Evolutionary conservation across 306 rosid genomes (phyloP).

Genomic region (Sphenostylis stenocarpa): DNA sequence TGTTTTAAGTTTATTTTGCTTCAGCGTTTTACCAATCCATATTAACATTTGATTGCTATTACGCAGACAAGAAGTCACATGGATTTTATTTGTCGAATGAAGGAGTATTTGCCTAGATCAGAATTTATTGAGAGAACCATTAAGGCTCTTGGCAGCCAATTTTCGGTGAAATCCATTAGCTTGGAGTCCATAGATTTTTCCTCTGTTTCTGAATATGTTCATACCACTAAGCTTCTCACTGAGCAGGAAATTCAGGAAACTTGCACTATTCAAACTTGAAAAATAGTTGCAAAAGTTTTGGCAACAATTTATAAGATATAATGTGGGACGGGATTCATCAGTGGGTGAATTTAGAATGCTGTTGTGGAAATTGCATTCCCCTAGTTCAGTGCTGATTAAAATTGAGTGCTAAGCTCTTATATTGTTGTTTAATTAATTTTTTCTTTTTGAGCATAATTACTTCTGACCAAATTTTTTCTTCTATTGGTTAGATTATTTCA

Average conservation of each 20-base stretch:
- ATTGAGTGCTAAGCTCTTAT: neutral
- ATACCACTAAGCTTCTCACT: constrained; percentile 57
- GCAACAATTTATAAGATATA: neutral
- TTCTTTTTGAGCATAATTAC: neutral
- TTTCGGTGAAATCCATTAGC: constrained; percentile 39
- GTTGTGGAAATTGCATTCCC: neutral
- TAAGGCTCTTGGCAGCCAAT: constrained; percentile 49
- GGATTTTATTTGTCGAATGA: constrained; percentile 81
- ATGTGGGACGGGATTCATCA: neutral
- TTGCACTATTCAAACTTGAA: constrained; percentile 29
- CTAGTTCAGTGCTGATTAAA: constrained; percentile 8
- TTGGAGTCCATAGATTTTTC: constrained; percentile 38
- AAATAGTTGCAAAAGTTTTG: constrained; percentile 7
- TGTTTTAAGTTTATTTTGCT: constrained; percentile 10
- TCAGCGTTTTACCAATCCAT: constrained; percentile 1
- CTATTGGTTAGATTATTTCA: neutral
- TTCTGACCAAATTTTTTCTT: neutral
- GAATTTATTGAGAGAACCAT: constrained; percentile 60
- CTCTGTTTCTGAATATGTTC: constrained; percentile 50
- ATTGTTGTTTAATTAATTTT: constrained; percentile 5
- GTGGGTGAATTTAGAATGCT: neutral
- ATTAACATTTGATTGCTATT: constrained; percentile 19
- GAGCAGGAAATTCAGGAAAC: constrained; percentile 61
- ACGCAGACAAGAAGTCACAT: constrained; percentile 67
- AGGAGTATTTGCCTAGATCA: constrained; percentile 70